phyloP scores from a whole-genome alignment of 495 filamentous ascomycete species.

The Neurospora sp. region DNA sequence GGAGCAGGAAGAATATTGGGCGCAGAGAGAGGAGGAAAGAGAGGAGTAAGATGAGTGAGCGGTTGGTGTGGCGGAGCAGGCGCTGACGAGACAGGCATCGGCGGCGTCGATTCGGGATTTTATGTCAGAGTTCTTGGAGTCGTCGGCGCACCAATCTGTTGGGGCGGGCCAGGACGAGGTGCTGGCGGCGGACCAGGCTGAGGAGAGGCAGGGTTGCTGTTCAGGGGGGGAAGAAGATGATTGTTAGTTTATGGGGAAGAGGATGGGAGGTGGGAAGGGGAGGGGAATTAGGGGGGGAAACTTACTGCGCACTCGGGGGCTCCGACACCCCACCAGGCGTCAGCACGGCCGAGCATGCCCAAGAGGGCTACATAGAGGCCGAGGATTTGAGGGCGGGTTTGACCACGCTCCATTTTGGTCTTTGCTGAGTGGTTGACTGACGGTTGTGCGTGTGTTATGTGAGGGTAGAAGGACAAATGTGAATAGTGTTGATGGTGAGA shows the following conservation, averaged over 20 bases:
- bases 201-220: conserved; percentile 34
- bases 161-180: conserved; percentile 31
- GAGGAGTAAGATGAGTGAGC: conserved; percentile 29
- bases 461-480: neutral
- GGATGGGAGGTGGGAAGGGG: neutral
- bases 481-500: neutral
- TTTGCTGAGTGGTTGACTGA: neutral
- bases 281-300: neutral
- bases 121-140: conserved; percentile 6
- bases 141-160: conserved; percentile 30
- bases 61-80: conserved; percentile 30
- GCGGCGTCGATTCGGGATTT: conserved; percentile 8
- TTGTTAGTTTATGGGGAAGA: neutral
- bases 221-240: neutral
- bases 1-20: conserved; percentile 27
- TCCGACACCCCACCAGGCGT: conserved; percentile 27
- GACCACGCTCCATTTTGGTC: neutral
- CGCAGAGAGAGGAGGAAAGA: conserved; percentile 32
- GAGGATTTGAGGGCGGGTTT: neutral
- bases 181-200: conserved; percentile 23
- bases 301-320: conserved; percentile 36
- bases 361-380: conserved; percentile 9
- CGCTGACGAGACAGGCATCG: conserved; percentile 25
- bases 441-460: neutral
- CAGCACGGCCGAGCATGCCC: conserved; percentile 7